These are phyloP conservation scores for Cylindrotheca closterium DNA, from an alignment of 108 stramenopile species.

Conservation along the genomic window DNA sequence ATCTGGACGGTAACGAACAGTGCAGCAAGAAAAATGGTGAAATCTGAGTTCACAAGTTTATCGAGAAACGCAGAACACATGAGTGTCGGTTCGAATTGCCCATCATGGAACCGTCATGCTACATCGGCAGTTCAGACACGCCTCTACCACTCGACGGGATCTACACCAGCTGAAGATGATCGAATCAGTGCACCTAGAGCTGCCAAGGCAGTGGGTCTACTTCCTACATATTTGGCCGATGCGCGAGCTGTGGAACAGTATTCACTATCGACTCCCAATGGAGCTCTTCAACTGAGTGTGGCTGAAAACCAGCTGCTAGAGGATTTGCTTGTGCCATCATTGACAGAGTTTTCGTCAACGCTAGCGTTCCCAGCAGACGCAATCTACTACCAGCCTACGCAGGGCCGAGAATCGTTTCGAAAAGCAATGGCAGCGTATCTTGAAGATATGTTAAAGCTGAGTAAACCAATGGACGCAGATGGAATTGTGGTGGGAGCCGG, in stretches of 20 bases:
- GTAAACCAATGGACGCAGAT: constrained; percentile 51
- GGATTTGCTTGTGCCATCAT: constrained; percentile 54
- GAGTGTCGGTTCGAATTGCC: too few species aligned
- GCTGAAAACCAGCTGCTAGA: constrained; percentile 84
- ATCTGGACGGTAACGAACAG: too few species aligned
- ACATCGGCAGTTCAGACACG: too few species aligned
- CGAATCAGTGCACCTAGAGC: constrained; percentile 38
- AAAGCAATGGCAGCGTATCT: constrained; percentile 63
- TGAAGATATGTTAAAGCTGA: constrained; percentile 41
- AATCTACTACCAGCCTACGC: constrained; percentile 87
- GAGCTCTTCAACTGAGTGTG: constrained; percentile 76
- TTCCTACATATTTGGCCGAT: constrained; percentile 73
- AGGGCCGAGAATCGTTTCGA: constrained; percentile 54
- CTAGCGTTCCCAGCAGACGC: constrained; percentile 58
- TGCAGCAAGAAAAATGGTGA: too few species aligned
- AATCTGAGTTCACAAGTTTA: too few species aligned
- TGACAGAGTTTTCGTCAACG: constrained; percentile 30
- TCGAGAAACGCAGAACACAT: too few species aligned
- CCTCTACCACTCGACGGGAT: not conserved
- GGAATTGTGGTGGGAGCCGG: constrained; percentile 76
- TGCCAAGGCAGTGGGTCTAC: constrained; percentile 40
- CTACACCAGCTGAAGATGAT: not conserved
- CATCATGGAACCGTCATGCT: too few species aligned
- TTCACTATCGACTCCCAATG: constrained; percentile 49
- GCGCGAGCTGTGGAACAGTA: constrained; percentile 65